Conservation (phyloP, 2,329 filamentous ascomycete genomes). For the Penicillium crustosum region DNA sequence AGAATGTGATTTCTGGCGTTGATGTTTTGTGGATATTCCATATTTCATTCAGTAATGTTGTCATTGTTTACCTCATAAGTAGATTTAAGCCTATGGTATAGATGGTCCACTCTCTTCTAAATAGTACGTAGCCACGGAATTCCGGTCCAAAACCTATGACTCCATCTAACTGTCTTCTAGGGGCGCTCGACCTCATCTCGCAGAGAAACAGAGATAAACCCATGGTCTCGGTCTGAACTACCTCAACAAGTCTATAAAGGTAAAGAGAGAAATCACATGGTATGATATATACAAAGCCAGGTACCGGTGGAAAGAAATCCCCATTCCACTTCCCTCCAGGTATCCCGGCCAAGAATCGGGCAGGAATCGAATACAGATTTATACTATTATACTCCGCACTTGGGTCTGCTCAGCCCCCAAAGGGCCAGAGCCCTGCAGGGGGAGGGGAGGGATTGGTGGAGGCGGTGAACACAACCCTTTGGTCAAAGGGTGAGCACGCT, state of each 20-base stretch:
- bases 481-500: neutral
- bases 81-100: neutral
- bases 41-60: neutral
- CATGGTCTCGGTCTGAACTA: neutral
- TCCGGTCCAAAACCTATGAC: too few relatives aligned
- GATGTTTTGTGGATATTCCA: neutral
- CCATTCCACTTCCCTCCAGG: neutral
- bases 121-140: too few relatives aligned
- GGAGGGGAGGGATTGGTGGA: neutral
- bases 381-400: neutral
- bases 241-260: neutral
- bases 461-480: neutral
- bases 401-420: neutral
- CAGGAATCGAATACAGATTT: neutral
- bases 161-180: too few relatives aligned
- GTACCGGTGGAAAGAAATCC: neutral
- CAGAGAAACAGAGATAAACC: neutral
- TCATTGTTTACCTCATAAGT: neutral
- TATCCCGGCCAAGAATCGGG: neutral
- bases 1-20: neutral
- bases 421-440: neutral
- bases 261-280: neutral
- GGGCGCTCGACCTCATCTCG: too few relatives aligned
- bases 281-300: neutral
- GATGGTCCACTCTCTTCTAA: neutral